Evolutionary conservation across 352 stramenopile species (phyloP).

Genomic region (Pythium aphanidermatum): DNA sequence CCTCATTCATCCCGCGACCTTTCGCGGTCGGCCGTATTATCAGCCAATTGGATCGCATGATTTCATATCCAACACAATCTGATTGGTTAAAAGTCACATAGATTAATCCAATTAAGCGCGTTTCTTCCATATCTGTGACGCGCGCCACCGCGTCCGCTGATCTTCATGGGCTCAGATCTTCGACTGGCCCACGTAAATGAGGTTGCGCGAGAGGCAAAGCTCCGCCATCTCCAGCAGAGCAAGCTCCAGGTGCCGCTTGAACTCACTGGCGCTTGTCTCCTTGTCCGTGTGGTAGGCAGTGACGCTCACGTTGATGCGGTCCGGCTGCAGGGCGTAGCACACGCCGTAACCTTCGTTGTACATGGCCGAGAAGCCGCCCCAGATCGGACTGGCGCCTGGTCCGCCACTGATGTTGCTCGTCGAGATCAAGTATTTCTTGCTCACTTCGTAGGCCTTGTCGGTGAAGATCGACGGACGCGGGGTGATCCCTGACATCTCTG

Average conservation of each 20-base stretch:
- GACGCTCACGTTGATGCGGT: slow-evolving; percentile 95
- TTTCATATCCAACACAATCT: neutral
- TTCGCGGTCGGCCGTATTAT: slow-evolving; percentile 15
- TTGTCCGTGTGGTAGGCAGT: slow-evolving; percentile 82
- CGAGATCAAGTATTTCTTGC: slow-evolving; percentile 94
- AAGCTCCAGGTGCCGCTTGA: slow-evolving; percentile 91
- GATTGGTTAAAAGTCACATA: slow-evolving; percentile 25
- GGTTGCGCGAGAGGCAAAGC: slow-evolving; percentile 85
- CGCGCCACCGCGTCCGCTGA: slow-evolving; percentile 9
- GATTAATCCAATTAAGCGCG: neutral
- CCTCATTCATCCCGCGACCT: too few species aligned
- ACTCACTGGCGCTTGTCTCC: slow-evolving; percentile 71
- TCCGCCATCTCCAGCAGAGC: slow-evolving; percentile 94
- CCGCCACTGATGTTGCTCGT: slow-evolving; percentile 95
- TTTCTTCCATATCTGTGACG: slow-evolving; percentile 26
- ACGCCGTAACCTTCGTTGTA: slow-evolving; percentile 94
- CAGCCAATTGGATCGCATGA: slow-evolving; percentile 16
- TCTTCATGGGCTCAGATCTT: slow-evolving; percentile 58
- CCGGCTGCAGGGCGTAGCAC: slow-evolving; percentile 93
- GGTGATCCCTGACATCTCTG: slow-evolving; percentile 87
- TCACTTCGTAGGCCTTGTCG: slow-evolving; percentile 90
- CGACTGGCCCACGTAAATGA: slow-evolving; percentile 85
- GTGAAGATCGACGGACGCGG: slow-evolving; percentile 89
- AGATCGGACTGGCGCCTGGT: slow-evolving; percentile 92
- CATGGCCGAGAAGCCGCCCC: slow-evolving; percentile 95